Evolutionary conservation across 108 stramenopile genomes (phyloP).

Genomic region (Schizochytrium sp.): DNA sequence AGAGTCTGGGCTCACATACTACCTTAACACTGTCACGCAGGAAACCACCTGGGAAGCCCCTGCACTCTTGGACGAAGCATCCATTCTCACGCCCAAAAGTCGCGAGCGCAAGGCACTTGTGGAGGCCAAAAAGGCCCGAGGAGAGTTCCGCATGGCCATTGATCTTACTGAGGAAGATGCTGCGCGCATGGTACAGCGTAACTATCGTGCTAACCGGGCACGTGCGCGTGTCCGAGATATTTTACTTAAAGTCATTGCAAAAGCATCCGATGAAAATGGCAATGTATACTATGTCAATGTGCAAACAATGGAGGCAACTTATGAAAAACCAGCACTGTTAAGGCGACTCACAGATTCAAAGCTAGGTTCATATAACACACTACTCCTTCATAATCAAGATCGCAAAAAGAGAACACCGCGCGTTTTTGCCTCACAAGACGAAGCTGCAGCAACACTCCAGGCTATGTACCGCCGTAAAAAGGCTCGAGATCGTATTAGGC

Average conservation of each 20-base stretch:
- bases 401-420: neutral
- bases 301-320: constrained; percentile 25
- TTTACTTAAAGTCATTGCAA: neutral
- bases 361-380: neutral
- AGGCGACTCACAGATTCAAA: neutral
- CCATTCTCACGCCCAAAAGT: neutral
- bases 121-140: constrained; percentile 43
- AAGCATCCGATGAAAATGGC: neutral
- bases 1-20: neutral
- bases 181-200: constrained; percentile 16
- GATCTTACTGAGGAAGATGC: constrained; percentile 48
- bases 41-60: constrained; percentile 20
- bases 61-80: neutral
- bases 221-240: neutral
- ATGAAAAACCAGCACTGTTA: constrained; percentile 42
- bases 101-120: neutral
- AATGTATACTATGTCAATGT: constrained; percentile 49
- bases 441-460: neutral
- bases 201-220: constrained; percentile 39
- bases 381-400: neutral
- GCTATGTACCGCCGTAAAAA: constrained; percentile 1
- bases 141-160: neutral
- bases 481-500: constrained; percentile 3
- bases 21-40: constrained; percentile 4
- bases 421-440: neutral